Percentiles rank a stretch among this genome's conserved stretches.
phyloP scores from a whole-genome alignment of 1,284 basidiomycete species.

The Albatrellus sp. region DNA sequence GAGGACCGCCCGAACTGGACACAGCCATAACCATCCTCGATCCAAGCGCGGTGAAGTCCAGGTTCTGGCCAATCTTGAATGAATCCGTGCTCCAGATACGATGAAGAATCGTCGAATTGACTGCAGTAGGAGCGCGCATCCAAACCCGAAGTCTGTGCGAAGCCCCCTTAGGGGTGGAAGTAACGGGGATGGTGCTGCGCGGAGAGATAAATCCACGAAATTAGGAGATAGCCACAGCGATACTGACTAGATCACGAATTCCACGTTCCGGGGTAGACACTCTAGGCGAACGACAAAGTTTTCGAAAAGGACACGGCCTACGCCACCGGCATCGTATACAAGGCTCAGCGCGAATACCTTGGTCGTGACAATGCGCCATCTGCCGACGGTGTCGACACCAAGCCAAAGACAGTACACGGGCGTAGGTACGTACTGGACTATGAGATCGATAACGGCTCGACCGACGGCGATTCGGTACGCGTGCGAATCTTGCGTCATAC shows the following conservation, averaged over 20 bases:
- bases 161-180: conserved; percentile 37
- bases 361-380: conserved; percentile 13
- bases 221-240: too few species aligned
- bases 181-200: conserved; percentile 35
- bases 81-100: conserved; percentile 46
- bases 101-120: conserved; percentile 39
- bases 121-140: conserved; percentile 31
- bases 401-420: neutral
- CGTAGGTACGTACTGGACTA: conserved; percentile 26
- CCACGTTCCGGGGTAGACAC: conserved; percentile 33
- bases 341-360: conserved; percentile 36
- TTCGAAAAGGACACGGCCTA: conserved; percentile 38
- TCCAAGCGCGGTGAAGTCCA: conserved; percentile 36
- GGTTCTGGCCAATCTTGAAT: conserved; percentile 42
- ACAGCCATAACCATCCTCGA: conserved; percentile 35
- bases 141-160: conserved; percentile 48
- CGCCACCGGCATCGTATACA: conserved; percentile 47
- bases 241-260: conserved; percentile 48
- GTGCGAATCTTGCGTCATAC: conserved; percentile 21
- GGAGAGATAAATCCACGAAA: neutral
- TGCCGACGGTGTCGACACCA: neutral
- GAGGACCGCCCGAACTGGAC: conserved; percentile 9
- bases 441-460: conserved; percentile 37
- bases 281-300: conserved; percentile 28
- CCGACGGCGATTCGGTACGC: conserved; percentile 41